phyloP scores from a whole-genome alignment of 139 green algal genomes.

The Pycnococcus provasolii region DNA sequence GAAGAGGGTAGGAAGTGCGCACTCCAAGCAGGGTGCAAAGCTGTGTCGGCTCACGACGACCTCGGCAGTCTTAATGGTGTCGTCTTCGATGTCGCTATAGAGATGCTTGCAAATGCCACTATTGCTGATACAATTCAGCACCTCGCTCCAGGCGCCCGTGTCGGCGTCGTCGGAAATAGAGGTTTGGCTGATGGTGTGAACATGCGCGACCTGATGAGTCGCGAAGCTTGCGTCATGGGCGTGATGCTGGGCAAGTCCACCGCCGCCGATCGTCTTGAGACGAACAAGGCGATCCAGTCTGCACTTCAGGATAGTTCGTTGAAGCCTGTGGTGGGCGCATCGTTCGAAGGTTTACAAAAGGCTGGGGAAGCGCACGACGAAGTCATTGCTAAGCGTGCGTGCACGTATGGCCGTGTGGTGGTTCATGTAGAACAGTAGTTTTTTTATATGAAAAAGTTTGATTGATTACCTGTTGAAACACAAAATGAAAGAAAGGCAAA shows the following conservation, averaged over 20 bases:
- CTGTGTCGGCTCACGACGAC: background rate
- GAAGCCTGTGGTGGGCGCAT: background rate
- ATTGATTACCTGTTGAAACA: too few relatives aligned
- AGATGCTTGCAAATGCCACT: slow-evolving; percentile 6
- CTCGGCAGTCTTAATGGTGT: background rate
- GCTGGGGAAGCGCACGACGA: background rate
- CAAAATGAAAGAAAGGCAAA: too few relatives aligned
- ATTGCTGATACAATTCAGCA: background rate
- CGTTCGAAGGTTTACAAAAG: background rate
- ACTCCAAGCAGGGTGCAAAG: background rate
- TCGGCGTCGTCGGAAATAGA: slow-evolving; percentile 4
- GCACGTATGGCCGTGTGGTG: too few relatives aligned
- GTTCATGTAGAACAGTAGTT: too few relatives aligned
- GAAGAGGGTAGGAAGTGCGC: background rate
- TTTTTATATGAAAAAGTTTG: too few relatives aligned
- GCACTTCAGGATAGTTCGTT: background rate
- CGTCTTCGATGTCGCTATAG: slow-evolving; percentile 1
- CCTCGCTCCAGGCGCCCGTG: background rate
- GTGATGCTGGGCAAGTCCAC: slow-evolving; percentile 1
- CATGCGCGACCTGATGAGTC: background rate
- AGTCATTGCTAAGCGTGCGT: background rate
- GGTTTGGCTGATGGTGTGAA: background rate
- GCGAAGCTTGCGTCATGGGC: background rate
- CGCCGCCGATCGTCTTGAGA: background rate
- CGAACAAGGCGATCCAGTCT: background rate